Conservation (phyloP, 805 yeast species). For the Yamadazyma phyllophila region DNA sequence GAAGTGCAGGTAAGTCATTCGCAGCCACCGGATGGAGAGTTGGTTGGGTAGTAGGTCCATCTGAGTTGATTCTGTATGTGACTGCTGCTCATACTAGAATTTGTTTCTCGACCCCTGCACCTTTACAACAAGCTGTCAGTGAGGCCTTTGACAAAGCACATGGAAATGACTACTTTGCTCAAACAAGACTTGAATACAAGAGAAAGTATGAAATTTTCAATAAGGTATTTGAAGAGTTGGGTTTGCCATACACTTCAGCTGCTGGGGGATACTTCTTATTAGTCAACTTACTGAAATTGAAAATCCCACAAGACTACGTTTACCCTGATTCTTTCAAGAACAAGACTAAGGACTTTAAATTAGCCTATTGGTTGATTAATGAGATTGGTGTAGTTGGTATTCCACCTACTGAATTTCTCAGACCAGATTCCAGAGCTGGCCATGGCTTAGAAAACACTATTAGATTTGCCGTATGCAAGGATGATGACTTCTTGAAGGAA, state of each 20-base stretch:
- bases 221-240: constrained; percentile 77
- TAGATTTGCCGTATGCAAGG: constrained; percentile 96
- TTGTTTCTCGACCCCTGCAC: constrained; percentile 87
- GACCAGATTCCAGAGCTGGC: constrained; percentile 57
- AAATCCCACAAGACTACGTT: constrained; percentile 68
- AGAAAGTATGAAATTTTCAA: constrained; percentile 74
- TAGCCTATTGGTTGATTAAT: constrained; percentile 89
- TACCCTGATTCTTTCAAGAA: constrained; percentile 70
- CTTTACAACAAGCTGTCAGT: constrained; percentile 90
- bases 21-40: constrained; percentile 99
- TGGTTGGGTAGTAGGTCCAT: constrained; percentile 91
- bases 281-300: constrained; percentile 81
- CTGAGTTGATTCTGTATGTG: constrained; percentile 77
- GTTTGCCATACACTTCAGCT: constrained; percentile 84
- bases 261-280: constrained; percentile 93
- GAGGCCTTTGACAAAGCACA: constrained; percentile 66
- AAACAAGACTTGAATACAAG: constrained; percentile 64
- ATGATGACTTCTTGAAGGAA: constrained; percentile 71
- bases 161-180: constrained; percentile 62
- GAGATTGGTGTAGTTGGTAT: constrained; percentile 94
- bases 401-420: constrained; percentile 95
- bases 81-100: constrained; percentile 92
- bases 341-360: constrained; percentile 77
- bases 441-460: constrained; percentile 77
- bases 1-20: constrained; percentile 96